Evolutionary conservation across 176 grass and related monocot genomes (phyloP), one percentile per base, ranked within the genome.

Genomic region (Phragmites australis): DNA sequence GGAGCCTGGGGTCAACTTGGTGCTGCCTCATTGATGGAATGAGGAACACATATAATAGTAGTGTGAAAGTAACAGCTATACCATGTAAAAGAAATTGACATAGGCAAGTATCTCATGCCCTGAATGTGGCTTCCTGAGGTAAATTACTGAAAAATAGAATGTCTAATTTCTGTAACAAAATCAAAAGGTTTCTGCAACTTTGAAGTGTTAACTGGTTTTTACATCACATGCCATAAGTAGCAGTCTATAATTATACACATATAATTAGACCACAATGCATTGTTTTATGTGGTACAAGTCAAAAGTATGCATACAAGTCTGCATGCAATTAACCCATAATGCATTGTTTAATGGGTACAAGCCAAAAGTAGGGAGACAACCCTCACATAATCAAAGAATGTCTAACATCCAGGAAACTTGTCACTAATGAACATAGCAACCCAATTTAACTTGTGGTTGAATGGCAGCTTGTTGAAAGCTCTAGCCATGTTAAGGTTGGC

Each of bases 21-120:
- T 97, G 88, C 79, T 88, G 82, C 57, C 75, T 93, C 11, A 86
- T 97, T 13, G 82, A 97, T 0, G 85, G 93, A 42, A 90, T 93
- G 88, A 68, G 82, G 19, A 96, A 88, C 45, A 90, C 93, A 65
- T 83, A 19, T 64, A 29, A 49, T 87, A 55, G 10, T 17, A 65
- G 68, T 37, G 51, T 47, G 79, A 76, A 56, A 82, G 21, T 77
- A 82, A 77, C 54, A 43, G 46, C 44, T 53, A 25, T n/a, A 16
- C 19, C 54, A 62, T 69, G 85, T 40, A 87, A 63, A 82, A 54
- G 79, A 70, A 59, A 49, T 44, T 46, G 44, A 70, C 62, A 82
- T 2, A 41, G 1, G 45, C 51, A 76, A 9, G 61, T 81, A 75
- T 82, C 14, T 65, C 68, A 34, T 65, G 56, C n/a, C 25, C 39